Evolutionary conservation across 2,329 filamentous ascomycete genomes (phyloP).

Genomic region (Nemania sp.): DNA sequence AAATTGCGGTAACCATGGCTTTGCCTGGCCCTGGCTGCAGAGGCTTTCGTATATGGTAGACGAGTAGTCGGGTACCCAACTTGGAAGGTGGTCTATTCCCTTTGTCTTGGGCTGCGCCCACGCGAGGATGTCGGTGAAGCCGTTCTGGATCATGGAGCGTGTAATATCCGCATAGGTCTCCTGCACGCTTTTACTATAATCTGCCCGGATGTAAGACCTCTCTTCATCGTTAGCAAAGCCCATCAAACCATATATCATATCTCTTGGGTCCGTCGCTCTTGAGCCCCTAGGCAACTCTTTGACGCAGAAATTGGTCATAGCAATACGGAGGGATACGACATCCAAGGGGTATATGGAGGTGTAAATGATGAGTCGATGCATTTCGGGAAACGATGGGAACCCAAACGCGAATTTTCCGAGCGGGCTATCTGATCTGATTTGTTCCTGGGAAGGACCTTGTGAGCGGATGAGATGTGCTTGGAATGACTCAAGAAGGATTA

Average conservation of each 20-base stretch:
- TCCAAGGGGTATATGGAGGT: conserved; percentile 31
- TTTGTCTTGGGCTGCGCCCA: conserved; percentile 31
- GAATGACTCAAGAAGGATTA: conserved; percentile 32
- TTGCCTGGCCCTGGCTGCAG: conserved; percentile 34
- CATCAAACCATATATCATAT: conserved; percentile 35
- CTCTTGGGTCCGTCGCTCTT: conserved; percentile 28
- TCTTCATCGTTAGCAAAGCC: conserved; percentile 32
- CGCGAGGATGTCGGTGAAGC: conserved; percentile 36
- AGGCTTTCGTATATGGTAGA: conserved; percentile 33
- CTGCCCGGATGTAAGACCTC: conserved; percentile 23
- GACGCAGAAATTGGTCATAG: conserved; percentile 38
- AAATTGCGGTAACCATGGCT: conserved; percentile 29
- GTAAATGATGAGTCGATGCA: conserved; percentile 32
- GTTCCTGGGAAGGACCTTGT: not conserved
- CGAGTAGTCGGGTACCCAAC: conserved; percentile 36
- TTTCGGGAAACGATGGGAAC: conserved; percentile 25
- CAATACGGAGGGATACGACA: conserved; percentile 31
- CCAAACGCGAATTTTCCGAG: conserved; percentile 20
- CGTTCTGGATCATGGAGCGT: conserved; percentile 19
- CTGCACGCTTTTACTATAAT: conserved; percentile 30
- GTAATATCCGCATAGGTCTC: conserved; percentile 16
- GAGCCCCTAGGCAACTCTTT: conserved; percentile 35
- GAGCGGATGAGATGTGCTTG: conserved; percentile 22
- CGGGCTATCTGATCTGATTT: not conserved
- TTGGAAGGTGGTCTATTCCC: conserved; percentile 14